Percentiles rank a stretch among this genome's conserved stretches.
phyloP scores from a whole-genome alignment of 768 basidiomycete species.

The Thelephora ganbajun region DNA sequence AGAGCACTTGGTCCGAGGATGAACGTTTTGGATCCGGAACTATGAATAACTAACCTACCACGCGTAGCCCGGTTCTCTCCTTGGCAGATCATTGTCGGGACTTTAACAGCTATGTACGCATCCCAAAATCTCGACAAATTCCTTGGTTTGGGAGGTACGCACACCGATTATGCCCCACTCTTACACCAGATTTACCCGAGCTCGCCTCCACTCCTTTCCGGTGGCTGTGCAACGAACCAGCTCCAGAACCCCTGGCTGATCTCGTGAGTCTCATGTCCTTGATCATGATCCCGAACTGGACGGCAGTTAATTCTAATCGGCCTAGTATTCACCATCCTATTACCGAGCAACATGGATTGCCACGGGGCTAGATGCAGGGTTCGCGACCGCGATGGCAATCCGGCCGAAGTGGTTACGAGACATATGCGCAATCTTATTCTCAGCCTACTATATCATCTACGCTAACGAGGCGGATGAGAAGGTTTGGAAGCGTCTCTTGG shows the following conservation, averaged over 20 bases:
- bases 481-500: constrained; percentile 28
- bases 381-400: constrained; percentile 90
- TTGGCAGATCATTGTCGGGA: constrained; percentile 88
- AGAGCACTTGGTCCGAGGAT: constrained; percentile 38
- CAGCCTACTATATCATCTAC: constrained; percentile 78
- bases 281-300: neutral
- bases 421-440: constrained; percentile 72
- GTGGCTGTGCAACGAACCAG: constrained; percentile 23
- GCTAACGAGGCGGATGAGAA: constrained; percentile 94
- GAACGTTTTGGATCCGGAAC: neutral
- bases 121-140: constrained; percentile 76
- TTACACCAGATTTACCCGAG: neutral
- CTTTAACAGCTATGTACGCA: constrained; percentile 76
- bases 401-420: constrained; percentile 87
- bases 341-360: constrained; percentile 93
- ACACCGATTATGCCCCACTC: neutral
- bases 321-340: constrained; percentile 80
- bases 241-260: constrained; percentile 85
- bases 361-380: constrained; percentile 93
- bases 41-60: neutral
- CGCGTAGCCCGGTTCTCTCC: constrained; percentile 70
- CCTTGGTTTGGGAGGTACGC: constrained; percentile 66
- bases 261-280: constrained; percentile 45
- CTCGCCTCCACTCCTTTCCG: constrained; percentile 1
- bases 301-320: constrained; percentile 1